Base-by-base conservation (phyloP, 2,329 filamentous ascomycete genomes). In the Grosmannia penicillata region DNA sequence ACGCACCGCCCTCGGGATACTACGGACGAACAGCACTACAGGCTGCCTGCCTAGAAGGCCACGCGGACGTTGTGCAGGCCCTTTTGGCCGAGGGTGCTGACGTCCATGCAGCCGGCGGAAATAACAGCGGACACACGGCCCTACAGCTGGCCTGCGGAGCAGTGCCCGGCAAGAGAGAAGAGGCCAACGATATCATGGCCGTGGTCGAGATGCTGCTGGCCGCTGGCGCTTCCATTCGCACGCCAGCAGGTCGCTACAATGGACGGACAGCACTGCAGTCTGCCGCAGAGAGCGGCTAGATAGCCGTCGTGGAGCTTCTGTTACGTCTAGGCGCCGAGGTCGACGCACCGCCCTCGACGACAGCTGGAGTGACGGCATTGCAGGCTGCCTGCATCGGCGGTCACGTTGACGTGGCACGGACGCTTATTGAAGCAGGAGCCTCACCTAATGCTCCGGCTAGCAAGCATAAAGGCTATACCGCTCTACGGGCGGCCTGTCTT, bases 21-120 rank as follows among this genome's bases (percentile, higher is more conserved):
- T 55, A 54, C 25, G 59, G 59, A 8, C 47, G 55, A 24, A 59
- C 57, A 3, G 57, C 59, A 1, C 49, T 62, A 4, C 56, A 56
- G 19, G 58, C 58, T 2, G 58, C 58, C 4, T 53, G 55, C 15
- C 43, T 50, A n/a, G 37, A 36, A 1, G 47, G 49, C 2, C 47
- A 58, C 36, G 29, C 43, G 5, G 46, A 46, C 2, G 48, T 56
- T 8, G 52, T 50, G 10, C 33, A 42, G 22, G 32, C 45, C 1
- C 47, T 62, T 6, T 43, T 62, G 2, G 45, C 42, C 4, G 49
- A 49, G 8, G 55, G 54, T 2, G 56, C 56, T 4, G 47, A 54
- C 19, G 49, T 57, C 17, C 48, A 61, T 37, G 53, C 54, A 42
- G 51, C 47, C 40, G 53, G 49, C 35, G 49, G 53, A 8, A 56